Evolutionary conservation across 805 yeast genomes (phyloP).

Genomic region (Myxozyma kluyveri): DNA sequence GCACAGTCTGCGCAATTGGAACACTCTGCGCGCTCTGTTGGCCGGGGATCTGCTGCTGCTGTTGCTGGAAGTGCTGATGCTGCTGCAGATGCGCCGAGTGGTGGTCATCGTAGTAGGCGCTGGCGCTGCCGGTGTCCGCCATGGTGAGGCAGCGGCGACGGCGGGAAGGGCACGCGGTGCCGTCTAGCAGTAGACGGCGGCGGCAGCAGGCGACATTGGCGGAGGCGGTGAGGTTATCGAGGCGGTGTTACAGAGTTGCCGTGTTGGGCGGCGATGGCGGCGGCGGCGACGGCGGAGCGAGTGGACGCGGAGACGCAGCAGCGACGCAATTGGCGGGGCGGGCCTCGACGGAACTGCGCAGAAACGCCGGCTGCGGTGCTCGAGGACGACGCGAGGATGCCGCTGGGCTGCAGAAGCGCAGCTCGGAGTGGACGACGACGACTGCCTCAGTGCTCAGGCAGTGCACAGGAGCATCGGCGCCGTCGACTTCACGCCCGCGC

Average conservation of each 20-base stretch:
- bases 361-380: no score
- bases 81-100: background rate
- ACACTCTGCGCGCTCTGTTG: background rate
- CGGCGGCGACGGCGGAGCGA: background rate
- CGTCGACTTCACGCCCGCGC: no score
- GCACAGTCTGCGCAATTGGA: background rate
- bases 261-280: background rate
- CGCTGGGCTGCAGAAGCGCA: no score
- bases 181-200: background rate
- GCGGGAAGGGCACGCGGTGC: background rate
- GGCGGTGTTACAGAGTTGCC: no score
- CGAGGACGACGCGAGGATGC: no score
- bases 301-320: background rate
- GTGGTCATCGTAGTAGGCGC: background rate
- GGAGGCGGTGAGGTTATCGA: background rate
- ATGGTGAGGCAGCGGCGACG: background rate
- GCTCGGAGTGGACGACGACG: no score
- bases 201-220: background rate
- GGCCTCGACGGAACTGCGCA: no score
- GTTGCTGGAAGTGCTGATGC: conserved; percentile 8
- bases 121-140: background rate
- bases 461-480: no score
- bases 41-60: conserved; percentile 13
- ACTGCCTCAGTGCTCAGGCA: no score
- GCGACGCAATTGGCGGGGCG: no score